Evolutionary conservation across 2,329 filamentous ascomycete species (phyloP), one percentile per base, ranked within the genome.

Genomic region (Fusarium caatingaense): DNA sequence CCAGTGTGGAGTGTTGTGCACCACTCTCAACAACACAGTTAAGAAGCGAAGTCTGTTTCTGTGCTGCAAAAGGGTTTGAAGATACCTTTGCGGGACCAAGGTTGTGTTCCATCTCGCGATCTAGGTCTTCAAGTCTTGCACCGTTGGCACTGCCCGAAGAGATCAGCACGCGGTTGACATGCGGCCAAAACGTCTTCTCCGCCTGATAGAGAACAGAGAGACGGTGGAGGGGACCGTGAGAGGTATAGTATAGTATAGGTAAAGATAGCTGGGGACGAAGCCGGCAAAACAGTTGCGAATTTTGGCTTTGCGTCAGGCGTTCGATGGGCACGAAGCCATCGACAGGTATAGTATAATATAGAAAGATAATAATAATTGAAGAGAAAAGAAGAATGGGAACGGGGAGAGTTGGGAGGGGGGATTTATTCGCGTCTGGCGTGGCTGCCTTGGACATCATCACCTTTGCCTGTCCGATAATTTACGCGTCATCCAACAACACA

Each of bases 261-360:
- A 11, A 10, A 11, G 16, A 37, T 8, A 5, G 5, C 7, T 30
- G 28, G 28, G 28, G 12, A 30, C 7, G 28, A 30, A 30, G 28
- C 3, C 7, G 0, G 2, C 12, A 1, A 30, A 4, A 30, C 6
- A 3, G 28, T 30, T 3, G 28, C 23, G 1, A 10, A 30, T 30
- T 2, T 13, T 30, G 28, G 12, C 28, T 13, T 13, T 13, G 3
- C 6, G 28, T 1, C 28, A 30, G 28, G 28, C 13, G 12, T 30
- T 28, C 3, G 12, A 30, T 0, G 6, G 13, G 30, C 7, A 32
- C 13, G 13, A 32, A 16, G 15, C 30, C 30, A 32, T 32, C 6
- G 30, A 16, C 13, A 2, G 1, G 13, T 32, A 32, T 30, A 28
- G 10, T 30, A 32, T 32, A 32, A 32, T 32, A 16, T 32, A 32